These are phyloP conservation scores for Bathelium albidoporum DNA, from an alignment of 495 filamentous ascomycete species.

Conservation along the genomic window DNA sequence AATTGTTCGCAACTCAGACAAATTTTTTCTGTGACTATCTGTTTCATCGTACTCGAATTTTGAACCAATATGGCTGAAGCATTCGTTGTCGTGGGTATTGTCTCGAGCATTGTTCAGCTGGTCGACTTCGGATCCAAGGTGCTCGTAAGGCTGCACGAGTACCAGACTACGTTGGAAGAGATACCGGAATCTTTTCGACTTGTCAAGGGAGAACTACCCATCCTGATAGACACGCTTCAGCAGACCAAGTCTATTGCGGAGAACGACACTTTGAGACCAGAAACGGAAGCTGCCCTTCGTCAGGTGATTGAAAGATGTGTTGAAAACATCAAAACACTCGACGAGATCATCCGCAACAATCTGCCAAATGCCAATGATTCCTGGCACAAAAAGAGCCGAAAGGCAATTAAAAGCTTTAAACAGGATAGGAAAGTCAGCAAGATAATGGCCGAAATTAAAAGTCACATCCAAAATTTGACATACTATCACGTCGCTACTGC, in stretches of 20 bases:
- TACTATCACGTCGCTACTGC: not conserved
- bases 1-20: not conserved
- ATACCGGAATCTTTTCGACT: not conserved
- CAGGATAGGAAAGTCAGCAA: not conserved
- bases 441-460: not conserved
- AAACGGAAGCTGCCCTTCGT: not conserved
- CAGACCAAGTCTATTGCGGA: not conserved
- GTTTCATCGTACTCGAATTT: not conserved
- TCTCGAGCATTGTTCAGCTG: not conserved
- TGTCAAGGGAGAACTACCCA: not conserved
- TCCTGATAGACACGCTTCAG: not conserved
- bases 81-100: not conserved
- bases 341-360: not conserved
- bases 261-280: not conserved
- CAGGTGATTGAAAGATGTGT: not conserved
- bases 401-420: not conserved
- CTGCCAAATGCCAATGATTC: not conserved
- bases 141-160: not conserved
- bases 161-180: not conserved
- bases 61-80: slow-evolving; percentile 2
- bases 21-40: not conserved
- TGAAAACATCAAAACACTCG: not conserved
- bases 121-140: not conserved
- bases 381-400: not conserved
- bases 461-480: not conserved